phyloP scores from a whole-genome alignment of 441 rosid genomes.

The Syzygium syzygioides region DNA sequence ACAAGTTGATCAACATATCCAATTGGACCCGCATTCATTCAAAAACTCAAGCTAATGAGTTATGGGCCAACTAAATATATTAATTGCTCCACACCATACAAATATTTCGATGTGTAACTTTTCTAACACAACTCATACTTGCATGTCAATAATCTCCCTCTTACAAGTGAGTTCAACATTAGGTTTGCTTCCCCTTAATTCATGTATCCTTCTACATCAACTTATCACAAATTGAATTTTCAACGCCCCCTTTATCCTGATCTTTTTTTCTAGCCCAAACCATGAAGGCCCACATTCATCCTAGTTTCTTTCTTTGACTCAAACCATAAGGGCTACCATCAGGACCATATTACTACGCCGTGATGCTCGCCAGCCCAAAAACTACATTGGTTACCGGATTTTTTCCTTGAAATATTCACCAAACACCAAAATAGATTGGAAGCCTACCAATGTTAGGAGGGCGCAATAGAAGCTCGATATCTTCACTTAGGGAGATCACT shows the following conservation, averaged over 20 bases:
- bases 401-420: neutral
- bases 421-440: neutral
- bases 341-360: neutral
- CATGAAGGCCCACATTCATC: neutral
- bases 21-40: rapidly evolving
- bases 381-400: rapidly evolving
- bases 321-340: neutral
- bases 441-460: neutral
- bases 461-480: neutral
- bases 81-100: neutral
- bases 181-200: neutral
- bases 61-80: neutral
- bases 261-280: too few relatives aligned
- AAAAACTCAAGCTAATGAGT: neutral
- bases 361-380: neutral
- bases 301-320: neutral
- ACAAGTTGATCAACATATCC: rapidly evolving
- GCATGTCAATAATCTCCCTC: neutral
- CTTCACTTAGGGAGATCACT: neutral
- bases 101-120: rapidly evolving
- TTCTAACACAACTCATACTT: rapidly evolving
- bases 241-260: neutral
- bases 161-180: neutral
- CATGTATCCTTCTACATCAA: neutral
- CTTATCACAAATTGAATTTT: neutral